Percentiles rank a stretch among this genome's conserved stretches.
These are phyloP conservation scores for Vitis hybrid DNA, from an alignment of 177 flowering plant genomes.

Conservation along the genomic window DNA sequence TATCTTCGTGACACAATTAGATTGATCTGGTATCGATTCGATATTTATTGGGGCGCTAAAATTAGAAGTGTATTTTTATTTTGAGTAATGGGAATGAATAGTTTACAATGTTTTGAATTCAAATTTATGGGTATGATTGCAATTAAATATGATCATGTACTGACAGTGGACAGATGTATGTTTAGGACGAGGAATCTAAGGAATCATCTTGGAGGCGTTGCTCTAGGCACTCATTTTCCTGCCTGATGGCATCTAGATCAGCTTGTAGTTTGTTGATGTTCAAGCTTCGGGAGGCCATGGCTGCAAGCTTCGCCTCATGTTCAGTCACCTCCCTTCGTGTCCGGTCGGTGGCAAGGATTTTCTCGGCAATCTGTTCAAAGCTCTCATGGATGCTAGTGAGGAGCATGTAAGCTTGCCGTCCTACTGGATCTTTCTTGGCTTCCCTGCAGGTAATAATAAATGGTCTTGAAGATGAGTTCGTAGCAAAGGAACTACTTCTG, in stretches of 20 bases:
- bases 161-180: neutral
- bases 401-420: slow-evolving; percentile 66
- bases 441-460: slow-evolving; percentile 46
- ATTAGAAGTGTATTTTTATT: too few relatives aligned
- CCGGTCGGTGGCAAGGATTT: slow-evolving; percentile 70
- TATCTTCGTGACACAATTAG: rapidly evolving
- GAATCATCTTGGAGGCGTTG: slow-evolving; percentile 18
- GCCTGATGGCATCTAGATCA: slow-evolving; percentile 63
- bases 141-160: neutral
- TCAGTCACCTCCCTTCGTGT: slow-evolving; percentile 61
- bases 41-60: too few relatives aligned
- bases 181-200: neutral
- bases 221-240: slow-evolving; percentile 66
- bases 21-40: too few relatives aligned
- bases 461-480: neutral
- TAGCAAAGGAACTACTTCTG: neutral
- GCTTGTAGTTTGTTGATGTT: slow-evolving; percentile 55
- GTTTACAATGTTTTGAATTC: too few relatives aligned
- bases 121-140: too few relatives aligned
- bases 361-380: slow-evolving; percentile 66
- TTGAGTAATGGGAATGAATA: too few relatives aligned
- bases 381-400: slow-evolving; percentile 70
- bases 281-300: slow-evolving; percentile 44
- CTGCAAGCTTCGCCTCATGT: slow-evolving; percentile 65
- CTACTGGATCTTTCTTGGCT: slow-evolving; percentile 73